A percentile compares a stretch with the other conserved stretches of the same genome.
These are phyloP conservation scores for Populus hybrid DNA, from an alignment of 441 rosid genomes.

Conservation along the genomic window DNA sequence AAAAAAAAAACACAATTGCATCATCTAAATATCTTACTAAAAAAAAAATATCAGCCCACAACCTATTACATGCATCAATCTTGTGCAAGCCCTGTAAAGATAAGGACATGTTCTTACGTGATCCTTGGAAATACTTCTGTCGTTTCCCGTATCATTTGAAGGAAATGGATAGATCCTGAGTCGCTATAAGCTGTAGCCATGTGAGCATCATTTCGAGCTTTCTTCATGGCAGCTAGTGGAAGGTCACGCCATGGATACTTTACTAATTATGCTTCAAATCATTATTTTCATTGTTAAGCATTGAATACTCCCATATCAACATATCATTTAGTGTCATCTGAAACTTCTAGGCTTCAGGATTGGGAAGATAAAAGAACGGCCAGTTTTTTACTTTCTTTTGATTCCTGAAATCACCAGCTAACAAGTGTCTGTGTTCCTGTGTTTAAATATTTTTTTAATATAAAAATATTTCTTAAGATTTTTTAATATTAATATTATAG, in stretches of 20 bases:
- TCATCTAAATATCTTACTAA: too few species aligned
- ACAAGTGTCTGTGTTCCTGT: too few species aligned
- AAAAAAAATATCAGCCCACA: too few species aligned
- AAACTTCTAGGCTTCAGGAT: not conserved
- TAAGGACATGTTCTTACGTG: not conserved
- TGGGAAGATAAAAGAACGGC: not conserved
- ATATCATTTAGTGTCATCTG: not conserved
- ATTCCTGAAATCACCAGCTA: not conserved
- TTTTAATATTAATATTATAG: too few species aligned
- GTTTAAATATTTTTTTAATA: too few species aligned
- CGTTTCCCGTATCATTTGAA: too few species aligned
- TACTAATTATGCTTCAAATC: not conserved
- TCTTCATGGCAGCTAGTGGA: not conserved
- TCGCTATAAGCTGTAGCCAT: not conserved
- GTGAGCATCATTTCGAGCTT: not conserved
- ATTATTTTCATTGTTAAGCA: too few species aligned
- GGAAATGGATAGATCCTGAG: too few species aligned
- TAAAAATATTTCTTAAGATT: too few species aligned
- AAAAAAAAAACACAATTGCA: too few species aligned
- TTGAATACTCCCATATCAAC: too few species aligned
- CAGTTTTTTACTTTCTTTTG: not conserved
- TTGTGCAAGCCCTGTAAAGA: not conserved
- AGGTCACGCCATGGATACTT: not conserved
- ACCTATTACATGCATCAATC: too few species aligned
- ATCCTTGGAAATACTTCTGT: not conserved